phyloP scores from a whole-genome alignment of 345 rosid genomes.

The Rhizophora apiculata region DNA sequence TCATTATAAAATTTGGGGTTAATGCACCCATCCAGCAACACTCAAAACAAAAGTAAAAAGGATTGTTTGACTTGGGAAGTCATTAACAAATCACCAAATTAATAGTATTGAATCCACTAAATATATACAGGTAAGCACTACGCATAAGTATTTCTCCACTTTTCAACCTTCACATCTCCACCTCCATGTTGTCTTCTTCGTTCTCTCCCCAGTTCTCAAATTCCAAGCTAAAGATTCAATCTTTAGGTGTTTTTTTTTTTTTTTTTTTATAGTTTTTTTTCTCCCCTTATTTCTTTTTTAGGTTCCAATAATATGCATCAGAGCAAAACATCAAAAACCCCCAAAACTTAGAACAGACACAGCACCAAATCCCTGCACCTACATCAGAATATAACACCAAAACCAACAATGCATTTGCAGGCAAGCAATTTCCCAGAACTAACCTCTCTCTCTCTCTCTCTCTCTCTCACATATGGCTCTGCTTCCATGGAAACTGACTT shows the following conservation, averaged over 20 bases:
- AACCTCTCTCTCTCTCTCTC: neutral
- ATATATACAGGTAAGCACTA: too few species aligned
- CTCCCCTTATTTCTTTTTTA: neutral
- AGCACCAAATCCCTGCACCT: neutral
- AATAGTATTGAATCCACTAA: too few species aligned
- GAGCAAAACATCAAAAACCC: slow-evolving; percentile 5
- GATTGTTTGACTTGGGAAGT: too few species aligned
- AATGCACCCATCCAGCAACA: too few species aligned
- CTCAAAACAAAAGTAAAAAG: too few species aligned
- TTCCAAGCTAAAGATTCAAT: neutral
- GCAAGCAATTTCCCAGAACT: slow-evolving; percentile 1
- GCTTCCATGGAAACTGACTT: slow-evolving; percentile 11
- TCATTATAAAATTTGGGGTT: neutral
- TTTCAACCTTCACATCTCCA: neutral
- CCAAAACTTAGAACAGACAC: neutral
- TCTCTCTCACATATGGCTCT: neutral
- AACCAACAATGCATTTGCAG: slow-evolving; percentile 17
- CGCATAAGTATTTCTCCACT: too few species aligned
- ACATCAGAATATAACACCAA: neutral
- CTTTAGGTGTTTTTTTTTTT: neutral
- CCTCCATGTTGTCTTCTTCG: neutral
- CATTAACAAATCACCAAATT: too few species aligned
- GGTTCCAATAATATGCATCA: neutral
- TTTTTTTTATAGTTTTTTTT: neutral
- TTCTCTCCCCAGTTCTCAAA: neutral